These are phyloP conservation scores for Barnettozyma sp. DNA, from an alignment of 805 yeast species.

Conservation along the genomic window DNA sequence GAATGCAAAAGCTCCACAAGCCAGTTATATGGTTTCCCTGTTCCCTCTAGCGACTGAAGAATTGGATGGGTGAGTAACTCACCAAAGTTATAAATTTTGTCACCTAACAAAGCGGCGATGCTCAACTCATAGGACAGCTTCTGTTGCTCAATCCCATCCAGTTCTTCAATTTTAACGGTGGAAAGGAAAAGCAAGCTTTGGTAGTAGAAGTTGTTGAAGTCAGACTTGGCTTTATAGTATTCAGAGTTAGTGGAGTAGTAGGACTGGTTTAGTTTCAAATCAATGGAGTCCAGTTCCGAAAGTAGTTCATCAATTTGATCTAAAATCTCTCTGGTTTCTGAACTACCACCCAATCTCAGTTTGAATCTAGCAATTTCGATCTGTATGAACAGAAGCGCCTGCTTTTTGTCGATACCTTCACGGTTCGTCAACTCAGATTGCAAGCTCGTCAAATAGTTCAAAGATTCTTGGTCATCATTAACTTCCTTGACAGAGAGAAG, in stretches of 20 bases:
- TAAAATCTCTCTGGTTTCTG: constrained; percentile 60
- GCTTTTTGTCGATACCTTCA: constrained; percentile 35
- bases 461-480: constrained; percentile 38
- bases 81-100: constrained; percentile 90
- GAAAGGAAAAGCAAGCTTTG: constrained; percentile 79
- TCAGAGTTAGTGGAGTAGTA: constrained; percentile 77
- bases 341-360: constrained; percentile 46
- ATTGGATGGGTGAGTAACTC: constrained; percentile 89
- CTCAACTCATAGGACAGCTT: constrained; percentile 68
- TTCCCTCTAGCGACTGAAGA: constrained; percentile 34
- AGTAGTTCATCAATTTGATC: constrained; percentile 53
- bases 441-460: constrained; percentile 40
- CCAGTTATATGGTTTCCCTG: constrained; percentile 54
- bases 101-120: constrained; percentile 84
- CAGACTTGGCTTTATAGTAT: constrained; percentile 64
- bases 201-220: constrained; percentile 75
- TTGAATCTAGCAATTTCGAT: constrained; percentile 72
- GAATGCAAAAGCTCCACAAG: constrained; percentile 60
- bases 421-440: constrained; percentile 38
- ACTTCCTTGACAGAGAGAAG: constrained; percentile 44
- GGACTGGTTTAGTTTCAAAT: constrained; percentile 68
- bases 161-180: constrained; percentile 45
- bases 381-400: constrained; percentile 53
- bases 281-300: constrained; percentile 49
- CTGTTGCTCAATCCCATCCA: constrained; percentile 35